These are phyloP conservation scores for Ilyonectria sp. DNA, from an alignment of 2,329 filamentous ascomycete species.

Conservation along the genomic window DNA sequence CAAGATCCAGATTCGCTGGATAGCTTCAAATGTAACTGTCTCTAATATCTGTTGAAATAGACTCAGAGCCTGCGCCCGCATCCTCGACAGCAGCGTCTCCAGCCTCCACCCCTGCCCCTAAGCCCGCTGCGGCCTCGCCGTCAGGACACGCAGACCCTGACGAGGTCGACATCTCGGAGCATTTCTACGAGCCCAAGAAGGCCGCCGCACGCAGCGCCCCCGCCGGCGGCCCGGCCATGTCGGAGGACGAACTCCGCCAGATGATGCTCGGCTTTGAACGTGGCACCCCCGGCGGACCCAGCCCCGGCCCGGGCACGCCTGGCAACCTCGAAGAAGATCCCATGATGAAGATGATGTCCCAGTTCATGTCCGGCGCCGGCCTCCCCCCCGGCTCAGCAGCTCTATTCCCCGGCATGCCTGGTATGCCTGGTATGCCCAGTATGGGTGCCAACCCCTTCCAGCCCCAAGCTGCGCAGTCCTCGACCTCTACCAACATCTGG, in stretches of 20 bases:
- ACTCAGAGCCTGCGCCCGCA: conserved; percentile 27
- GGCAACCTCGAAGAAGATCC: conserved; percentile 50
- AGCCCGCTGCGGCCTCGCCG: conserved; percentile 51
- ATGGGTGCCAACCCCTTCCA: conserved; percentile 54
- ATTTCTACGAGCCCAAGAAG: conserved; percentile 74
- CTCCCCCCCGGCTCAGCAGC: conserved; percentile 49
- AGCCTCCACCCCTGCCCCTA: conserved; percentile 48
- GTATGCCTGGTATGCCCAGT: conserved; percentile 63
- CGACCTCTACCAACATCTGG: conserved; percentile 70
- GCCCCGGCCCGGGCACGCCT: conserved; percentile 39
- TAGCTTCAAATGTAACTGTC: background rate
- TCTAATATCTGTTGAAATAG: conserved; percentile 10
- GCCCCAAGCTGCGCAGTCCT: conserved; percentile 49
- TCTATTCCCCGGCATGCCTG: conserved; percentile 56
- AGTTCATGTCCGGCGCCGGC: conserved; percentile 71
- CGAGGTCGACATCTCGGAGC: conserved; percentile 85
- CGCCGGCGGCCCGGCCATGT: conserved; percentile 55
- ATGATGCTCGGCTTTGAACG: conserved; percentile 73
- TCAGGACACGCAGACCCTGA: conserved; percentile 74
- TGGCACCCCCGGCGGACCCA: conserved; percentile 47
- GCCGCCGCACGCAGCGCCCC: conserved; percentile 48
- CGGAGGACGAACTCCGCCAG: conserved; percentile 75
- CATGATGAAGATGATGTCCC: conserved; percentile 79
- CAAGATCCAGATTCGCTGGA: background rate
- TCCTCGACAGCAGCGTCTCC: conserved; percentile 50